Conservation (phyloP, 2,329 filamentous ascomycete genomes). For the Xylariales sp. region DNA sequence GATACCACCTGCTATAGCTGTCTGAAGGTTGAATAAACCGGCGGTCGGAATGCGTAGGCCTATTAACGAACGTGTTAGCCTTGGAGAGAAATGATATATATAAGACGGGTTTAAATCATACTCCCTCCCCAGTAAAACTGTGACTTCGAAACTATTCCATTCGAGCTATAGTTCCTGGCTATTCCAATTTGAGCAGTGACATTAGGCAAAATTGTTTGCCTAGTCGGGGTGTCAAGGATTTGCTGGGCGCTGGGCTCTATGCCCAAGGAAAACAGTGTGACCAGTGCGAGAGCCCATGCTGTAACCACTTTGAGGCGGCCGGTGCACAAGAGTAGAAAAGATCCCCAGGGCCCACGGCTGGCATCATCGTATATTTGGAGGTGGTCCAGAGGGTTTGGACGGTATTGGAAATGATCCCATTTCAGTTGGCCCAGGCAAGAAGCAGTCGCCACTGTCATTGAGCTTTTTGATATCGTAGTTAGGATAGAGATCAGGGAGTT, state of each 20-base stretch:
- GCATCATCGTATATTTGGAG: constrained; percentile 48
- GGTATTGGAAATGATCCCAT: constrained; percentile 48
- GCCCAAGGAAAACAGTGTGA: constrained; percentile 29
- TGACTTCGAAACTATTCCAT: background rate
- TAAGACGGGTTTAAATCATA: background rate
- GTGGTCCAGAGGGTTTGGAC: constrained; percentile 40
- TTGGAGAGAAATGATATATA: too few relatives aligned
- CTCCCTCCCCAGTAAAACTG: too few relatives aligned
- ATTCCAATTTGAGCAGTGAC: constrained; percentile 8
- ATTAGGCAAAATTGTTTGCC: constrained; percentile 6
- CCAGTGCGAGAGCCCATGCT: constrained; percentile 7
- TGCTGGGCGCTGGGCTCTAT: constrained; percentile 39
- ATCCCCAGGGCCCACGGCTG: constrained; percentile 47
- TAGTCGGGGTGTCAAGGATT: constrained; percentile 15
- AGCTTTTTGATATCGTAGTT: constrained; percentile 48
- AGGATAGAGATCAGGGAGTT: constrained; percentile 52
- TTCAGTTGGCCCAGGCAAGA: constrained; percentile 52
- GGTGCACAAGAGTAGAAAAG: constrained; percentile 15
- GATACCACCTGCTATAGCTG: constrained; percentile 31
- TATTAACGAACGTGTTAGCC: too few relatives aligned
- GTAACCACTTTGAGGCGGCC: background rate
- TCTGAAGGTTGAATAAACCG: constrained; percentile 14
- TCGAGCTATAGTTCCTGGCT: constrained; percentile 21
- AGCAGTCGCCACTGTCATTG: constrained; percentile 48
- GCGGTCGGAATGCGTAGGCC: too few relatives aligned